phyloP scores from a whole-genome alignment of 345 rosid species.

The Rubroshorea leprosula region DNA sequence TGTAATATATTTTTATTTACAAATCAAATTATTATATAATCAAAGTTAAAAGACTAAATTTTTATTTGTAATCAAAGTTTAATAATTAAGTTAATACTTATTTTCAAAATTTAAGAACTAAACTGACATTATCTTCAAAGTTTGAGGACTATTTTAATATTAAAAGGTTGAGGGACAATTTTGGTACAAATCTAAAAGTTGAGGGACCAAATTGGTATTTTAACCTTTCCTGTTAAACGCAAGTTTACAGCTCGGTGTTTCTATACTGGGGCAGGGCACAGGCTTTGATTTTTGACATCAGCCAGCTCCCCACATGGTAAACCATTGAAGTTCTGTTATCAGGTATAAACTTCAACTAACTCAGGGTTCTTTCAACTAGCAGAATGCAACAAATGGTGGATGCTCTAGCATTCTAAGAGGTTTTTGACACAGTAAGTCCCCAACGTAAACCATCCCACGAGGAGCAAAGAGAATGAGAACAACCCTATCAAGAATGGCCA shows the following conservation, averaged over 20 bases:
- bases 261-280: neutral
- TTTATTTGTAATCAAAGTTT: too few species aligned
- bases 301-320: neutral
- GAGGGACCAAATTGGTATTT: neutral
- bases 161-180: too few species aligned
- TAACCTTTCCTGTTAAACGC: neutral
- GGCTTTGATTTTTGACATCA: neutral
- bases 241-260: constrained; percentile 11
- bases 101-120: too few species aligned
- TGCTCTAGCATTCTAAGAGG: constrained; percentile 46
- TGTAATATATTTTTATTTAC: too few species aligned
- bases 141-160: too few species aligned
- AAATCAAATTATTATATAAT: too few species aligned
- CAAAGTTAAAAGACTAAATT: too few species aligned
- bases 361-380: constrained; percentile 7
- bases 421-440: constrained; percentile 56
- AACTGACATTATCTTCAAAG: too few species aligned
- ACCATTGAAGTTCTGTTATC: constrained; percentile 2
- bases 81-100: too few species aligned
- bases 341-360: constrained; percentile 10
- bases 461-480: constrained; percentile 51
- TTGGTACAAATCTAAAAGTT: neutral
- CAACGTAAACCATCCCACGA: constrained; percentile 61
- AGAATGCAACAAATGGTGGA: constrained; percentile 5
- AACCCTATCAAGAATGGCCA: constrained; percentile 87